These are phyloP conservation scores for Populus davidiana DNA, from an alignment of 345 rosid species.

Conservation along the genomic window DNA sequence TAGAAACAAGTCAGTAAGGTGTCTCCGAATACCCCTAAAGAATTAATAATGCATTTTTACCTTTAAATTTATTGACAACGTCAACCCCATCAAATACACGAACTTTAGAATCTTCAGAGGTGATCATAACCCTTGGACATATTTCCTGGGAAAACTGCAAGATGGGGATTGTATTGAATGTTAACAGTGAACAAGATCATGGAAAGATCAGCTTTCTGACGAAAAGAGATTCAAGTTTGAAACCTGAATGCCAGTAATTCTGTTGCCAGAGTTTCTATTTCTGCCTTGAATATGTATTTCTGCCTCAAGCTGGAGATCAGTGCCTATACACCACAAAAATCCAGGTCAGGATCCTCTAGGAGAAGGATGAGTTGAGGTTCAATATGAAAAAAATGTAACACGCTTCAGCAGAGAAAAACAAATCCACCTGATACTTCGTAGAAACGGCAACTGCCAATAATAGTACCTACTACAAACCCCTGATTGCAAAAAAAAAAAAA, in stretches of 20 bases:
- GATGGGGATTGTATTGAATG: slow-evolving; percentile 9
- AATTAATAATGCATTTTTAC: slow-evolving; percentile 25
- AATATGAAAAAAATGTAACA: neutral
- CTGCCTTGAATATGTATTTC: slow-evolving; percentile 45
- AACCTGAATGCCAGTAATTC: slow-evolving; percentile 75
- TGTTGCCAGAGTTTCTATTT: slow-evolving; percentile 45
- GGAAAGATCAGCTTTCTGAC: neutral
- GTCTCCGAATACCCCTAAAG: neutral
- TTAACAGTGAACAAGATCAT: neutral
- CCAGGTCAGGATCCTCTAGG: neutral
- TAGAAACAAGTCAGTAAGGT: neutral
- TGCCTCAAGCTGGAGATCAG: slow-evolving; percentile 47
- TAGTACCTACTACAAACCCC: slow-evolving; percentile 74
- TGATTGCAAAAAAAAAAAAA: slow-evolving; percentile 29
- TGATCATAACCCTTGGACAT: slow-evolving; percentile 53
- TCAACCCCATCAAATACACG: slow-evolving; percentile 58
- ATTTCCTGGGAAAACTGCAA: slow-evolving; percentile 58
- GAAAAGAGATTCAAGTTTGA: slow-evolving; percentile 7
- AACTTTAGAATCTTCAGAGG: slow-evolving; percentile 75
- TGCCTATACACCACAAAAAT: slow-evolving; percentile 28
- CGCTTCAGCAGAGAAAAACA: neutral
- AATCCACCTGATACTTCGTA: slow-evolving; percentile 53
- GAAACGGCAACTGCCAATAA: slow-evolving; percentile 66
- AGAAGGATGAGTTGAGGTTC: neutral
- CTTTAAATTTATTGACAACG: slow-evolving; percentile 61